phyloP scores from a whole-genome alignment of 352 stramenopile genomes.

The Poterioochromonas sp. region DNA sequence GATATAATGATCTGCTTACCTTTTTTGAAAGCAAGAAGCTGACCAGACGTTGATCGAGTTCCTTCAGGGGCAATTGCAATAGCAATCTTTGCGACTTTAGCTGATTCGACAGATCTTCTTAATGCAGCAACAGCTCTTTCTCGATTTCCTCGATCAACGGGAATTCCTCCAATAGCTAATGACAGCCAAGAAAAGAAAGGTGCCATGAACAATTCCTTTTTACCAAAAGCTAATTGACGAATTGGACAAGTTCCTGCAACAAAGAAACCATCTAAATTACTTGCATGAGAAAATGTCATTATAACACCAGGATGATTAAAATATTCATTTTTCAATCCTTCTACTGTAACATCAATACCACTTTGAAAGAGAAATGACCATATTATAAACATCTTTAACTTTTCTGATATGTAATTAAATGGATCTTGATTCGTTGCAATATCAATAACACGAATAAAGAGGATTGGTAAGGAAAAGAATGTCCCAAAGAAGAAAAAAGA shows the following conservation, averaged over 20 bases:
- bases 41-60: constrained; percentile 21
- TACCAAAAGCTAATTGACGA: constrained; percentile 11
- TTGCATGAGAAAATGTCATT: constrained; percentile 23
- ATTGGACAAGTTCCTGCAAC: constrained; percentile 13
- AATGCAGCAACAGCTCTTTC: constrained; percentile 20
- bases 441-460: background rate
- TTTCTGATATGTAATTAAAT: constrained; percentile 17
- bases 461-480: background rate
- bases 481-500: background rate
- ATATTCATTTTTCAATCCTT: background rate
- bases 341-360: background rate
- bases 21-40: constrained; percentile 31
- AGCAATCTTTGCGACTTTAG: background rate
- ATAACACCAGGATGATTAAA: background rate
- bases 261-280: constrained; percentile 33
- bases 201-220: constrained; percentile 32
- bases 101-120: constrained; percentile 2
- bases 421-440: background rate
- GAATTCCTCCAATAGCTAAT: constrained; percentile 27
- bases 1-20: constrained; percentile 1
- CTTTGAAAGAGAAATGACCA: background rate
- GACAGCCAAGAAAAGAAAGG: constrained; percentile 32
- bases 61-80: constrained; percentile 32
- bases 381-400: background rate
- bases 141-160: constrained; percentile 21